Evolutionary conservation across 768 basidiomycete genomes (phyloP).

Genomic region (Mycena rebaudengoi): DNA sequence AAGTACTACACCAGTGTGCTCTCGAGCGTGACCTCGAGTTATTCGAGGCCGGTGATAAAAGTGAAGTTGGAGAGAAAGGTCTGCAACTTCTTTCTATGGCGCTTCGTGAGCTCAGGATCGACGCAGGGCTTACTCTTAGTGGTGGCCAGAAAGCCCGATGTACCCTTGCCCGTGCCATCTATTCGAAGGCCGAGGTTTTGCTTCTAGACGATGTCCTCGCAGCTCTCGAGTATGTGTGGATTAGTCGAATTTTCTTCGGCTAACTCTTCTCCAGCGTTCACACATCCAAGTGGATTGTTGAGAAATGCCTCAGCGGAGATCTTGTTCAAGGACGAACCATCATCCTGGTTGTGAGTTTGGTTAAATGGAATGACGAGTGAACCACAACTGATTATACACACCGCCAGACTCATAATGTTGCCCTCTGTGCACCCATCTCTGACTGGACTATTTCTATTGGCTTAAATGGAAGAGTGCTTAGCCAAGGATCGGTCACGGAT

Average conservation of each 20-base stretch:
- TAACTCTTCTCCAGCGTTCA: constrained; percentile 51
- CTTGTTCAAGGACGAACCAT: constrained; percentile 82
- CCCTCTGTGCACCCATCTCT: constrained; percentile 1
- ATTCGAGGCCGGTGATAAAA: constrained; percentile 67
- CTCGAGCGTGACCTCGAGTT: constrained; percentile 76
- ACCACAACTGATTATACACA: neutral
- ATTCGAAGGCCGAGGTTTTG: constrained; percentile 62
- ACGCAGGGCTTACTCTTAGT: too few species aligned
- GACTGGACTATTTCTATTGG: constrained; percentile 53
- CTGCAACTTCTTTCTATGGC: too few species aligned
- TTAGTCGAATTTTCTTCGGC: neutral
- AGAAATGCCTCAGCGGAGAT: constrained; percentile 83
- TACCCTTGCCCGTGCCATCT: constrained; percentile 55
- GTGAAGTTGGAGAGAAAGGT: constrained; percentile 6
- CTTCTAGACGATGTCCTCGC: constrained; percentile 79
- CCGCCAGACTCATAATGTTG: constrained; percentile 54
- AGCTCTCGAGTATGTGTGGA: constrained; percentile 55
- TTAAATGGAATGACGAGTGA: neutral
- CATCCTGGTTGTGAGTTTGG: constrained; percentile 70
- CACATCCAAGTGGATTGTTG: constrained; percentile 84
- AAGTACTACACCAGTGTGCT: constrained; percentile 77
- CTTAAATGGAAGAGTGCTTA: constrained; percentile 58
- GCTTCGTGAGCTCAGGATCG: too few species aligned
- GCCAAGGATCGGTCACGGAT: constrained; percentile 58
- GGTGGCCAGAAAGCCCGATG: constrained; percentile 58